These are phyloP conservation scores for Pseudonitzschia pungens DNA, from an alignment of 108 stramenopile species.

Conservation along the genomic window DNA sequence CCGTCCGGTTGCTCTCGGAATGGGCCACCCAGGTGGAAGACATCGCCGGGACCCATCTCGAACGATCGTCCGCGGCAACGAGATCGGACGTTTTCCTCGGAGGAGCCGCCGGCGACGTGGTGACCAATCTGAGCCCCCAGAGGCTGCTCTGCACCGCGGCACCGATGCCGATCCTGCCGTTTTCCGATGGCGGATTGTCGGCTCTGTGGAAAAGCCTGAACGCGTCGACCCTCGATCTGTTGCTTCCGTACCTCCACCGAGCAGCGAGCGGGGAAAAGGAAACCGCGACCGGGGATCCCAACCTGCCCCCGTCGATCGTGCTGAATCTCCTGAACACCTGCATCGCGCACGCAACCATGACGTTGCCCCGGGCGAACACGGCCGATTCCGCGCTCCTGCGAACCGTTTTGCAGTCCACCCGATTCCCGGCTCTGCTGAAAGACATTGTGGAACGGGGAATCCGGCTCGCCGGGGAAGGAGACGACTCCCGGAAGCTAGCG, in stretches of 20 bases:
- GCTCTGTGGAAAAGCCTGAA: slow-evolving; percentile 21
- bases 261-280: not conserved
- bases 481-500: not conserved
- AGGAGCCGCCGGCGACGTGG: slow-evolving; percentile 2
- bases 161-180: slow-evolving; percentile 22
- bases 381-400: slow-evolving; percentile 22
- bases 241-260: slow-evolving; percentile 26
- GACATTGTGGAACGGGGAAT: slow-evolving; percentile 18
- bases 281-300: not conserved
- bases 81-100: not conserved
- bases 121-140: slow-evolving; percentile 24
- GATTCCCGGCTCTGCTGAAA: slow-evolving; percentile 15
- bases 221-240: slow-evolving; percentile 27
- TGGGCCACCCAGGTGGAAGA: slow-evolving; percentile 38
- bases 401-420: slow-evolving; percentile 8
- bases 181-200: slow-evolving; percentile 1
- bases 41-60: slow-evolving; percentile 18
- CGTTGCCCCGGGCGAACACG: slow-evolving; percentile 1
- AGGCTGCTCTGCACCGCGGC: slow-evolving; percentile 24
- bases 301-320: slow-evolving; percentile 7
- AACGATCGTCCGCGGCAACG: not conserved
- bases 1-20: slow-evolving; percentile 26
- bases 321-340: slow-evolving; percentile 33
- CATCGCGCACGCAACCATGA: slow-evolving; percentile 13
- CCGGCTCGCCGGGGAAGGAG: not conserved